phyloP scores from a whole-genome alignment of 1,284 basidiomycete species.

The Mycosarcoma maydis region DNA sequence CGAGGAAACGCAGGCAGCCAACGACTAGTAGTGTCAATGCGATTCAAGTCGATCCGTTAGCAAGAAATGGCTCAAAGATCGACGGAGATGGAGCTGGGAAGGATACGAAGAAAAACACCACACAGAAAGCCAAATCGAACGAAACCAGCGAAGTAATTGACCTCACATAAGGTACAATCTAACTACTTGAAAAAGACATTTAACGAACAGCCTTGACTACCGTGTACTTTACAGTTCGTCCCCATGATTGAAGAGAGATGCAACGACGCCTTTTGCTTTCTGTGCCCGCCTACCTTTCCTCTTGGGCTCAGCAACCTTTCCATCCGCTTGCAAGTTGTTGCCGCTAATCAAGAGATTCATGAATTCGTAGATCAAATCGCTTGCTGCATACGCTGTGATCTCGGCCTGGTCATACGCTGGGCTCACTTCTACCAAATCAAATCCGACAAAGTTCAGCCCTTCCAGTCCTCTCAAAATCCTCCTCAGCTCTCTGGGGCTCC shows the following conservation, averaged over 20 bases:
- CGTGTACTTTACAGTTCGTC: conserved; percentile 23
- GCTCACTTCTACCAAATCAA: conserved; percentile 55
- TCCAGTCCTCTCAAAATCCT: conserved; percentile 43
- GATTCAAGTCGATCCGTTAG: neutral
- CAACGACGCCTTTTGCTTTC: conserved; percentile 11
- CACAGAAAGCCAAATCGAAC: conserved; percentile 7
- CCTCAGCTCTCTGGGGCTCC: conserved; percentile 52
- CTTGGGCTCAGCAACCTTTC: conserved; percentile 26
- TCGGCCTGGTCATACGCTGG: conserved; percentile 55
- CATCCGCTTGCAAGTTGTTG: conserved; percentile 13
- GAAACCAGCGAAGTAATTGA: conserved; percentile 20
- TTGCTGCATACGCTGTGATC: conserved; percentile 53
- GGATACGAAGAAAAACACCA: conserved; percentile 3
- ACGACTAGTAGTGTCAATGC: conserved; percentile 2
- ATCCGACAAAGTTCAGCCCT: conserved; percentile 57
- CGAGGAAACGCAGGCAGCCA: neutral
- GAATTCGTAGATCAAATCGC: conserved; percentile 55
- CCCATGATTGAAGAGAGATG: conserved; percentile 15
- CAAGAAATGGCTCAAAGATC: neutral
- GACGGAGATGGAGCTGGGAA: neutral
- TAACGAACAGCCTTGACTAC: too few relatives aligned
- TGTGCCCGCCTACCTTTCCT: conserved; percentile 10
- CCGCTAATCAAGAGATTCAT: conserved; percentile 40
- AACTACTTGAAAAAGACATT: too few relatives aligned
- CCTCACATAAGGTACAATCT: conserved; percentile 23